These are phyloP conservation scores for Colletotrichum aenigma DNA, from an alignment of 2,329 filamentous ascomycete species.

Conservation along the genomic window DNA sequence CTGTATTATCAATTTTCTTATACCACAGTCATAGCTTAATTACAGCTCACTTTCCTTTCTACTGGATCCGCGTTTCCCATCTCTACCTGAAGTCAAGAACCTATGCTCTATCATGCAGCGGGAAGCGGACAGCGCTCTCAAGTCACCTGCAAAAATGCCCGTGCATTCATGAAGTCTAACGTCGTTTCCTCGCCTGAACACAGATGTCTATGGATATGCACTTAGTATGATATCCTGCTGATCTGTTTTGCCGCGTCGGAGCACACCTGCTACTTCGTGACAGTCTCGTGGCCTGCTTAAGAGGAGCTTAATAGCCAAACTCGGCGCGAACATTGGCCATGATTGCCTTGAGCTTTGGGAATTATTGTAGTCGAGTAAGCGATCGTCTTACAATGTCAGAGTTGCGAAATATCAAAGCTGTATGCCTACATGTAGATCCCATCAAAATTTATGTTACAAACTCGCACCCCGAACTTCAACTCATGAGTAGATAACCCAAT, in stretches of 20 bases:
- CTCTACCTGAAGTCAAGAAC: neutral
- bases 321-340: neutral
- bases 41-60: neutral
- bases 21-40: neutral
- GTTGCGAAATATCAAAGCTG: accelerated
- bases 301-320: neutral
- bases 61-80: neutral
- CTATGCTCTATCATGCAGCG: neutral
- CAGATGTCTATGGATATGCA: neutral
- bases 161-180: neutral
- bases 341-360: neutral
- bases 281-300: neutral
- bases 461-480: neutral
- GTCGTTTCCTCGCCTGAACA: accelerated
- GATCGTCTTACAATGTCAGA: neutral
- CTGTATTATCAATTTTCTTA: neutral
- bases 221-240: neutral
- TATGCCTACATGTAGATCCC: neutral
- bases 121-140: neutral
- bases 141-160: neutral
- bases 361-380: neutral
- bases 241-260: neutral
- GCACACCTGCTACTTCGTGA: neutral
- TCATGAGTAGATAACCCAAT: neutral
- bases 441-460: neutral